These are phyloP conservation scores for Rhododendron mucronatum DNA, from an alignment of 148 eudicot species.

Conservation along the genomic window DNA sequence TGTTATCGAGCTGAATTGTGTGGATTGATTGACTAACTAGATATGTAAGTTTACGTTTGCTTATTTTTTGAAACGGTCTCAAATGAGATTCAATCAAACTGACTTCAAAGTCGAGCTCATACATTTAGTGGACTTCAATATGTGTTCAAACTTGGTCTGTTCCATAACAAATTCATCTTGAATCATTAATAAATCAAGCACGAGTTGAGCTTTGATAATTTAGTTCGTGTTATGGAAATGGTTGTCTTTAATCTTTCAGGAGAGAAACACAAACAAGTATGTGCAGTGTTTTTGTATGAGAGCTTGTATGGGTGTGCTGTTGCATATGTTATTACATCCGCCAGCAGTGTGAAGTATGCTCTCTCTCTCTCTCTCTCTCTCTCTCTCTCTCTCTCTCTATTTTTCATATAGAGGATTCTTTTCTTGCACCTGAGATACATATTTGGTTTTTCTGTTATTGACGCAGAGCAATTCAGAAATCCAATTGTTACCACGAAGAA, in stretches of 20 bases:
- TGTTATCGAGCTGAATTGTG: not conserved
- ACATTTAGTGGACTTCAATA: not conserved
- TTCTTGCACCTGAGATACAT: too few relatives aligned
- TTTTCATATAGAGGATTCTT: not conserved
- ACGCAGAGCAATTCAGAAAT: conserved; percentile 52
- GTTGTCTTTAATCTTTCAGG: not conserved
- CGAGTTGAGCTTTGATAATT: not conserved
- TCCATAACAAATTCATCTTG: not conserved
- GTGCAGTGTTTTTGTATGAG: not conserved
- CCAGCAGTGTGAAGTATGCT: not conserved
- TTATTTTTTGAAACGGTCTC: not conserved
- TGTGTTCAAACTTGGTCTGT: not conserved
- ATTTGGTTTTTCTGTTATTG: too few relatives aligned
- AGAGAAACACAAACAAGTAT: not conserved
- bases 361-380: not conserved
- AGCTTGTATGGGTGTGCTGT: conserved; percentile 6
- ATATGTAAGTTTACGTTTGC: not conserved
- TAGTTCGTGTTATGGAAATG: not conserved
- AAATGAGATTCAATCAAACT: not conserved
- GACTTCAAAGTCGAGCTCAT: not conserved
- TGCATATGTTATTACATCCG: not conserved
- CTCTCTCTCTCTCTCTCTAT: not conserved
- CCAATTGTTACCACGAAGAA: conserved; percentile 62
- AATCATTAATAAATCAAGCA: not conserved
- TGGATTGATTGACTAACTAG: not conserved